Conservation (phyloP, 2,329 filamentous ascomycete genomes). For the Phyllosticta ampelicida region DNA sequence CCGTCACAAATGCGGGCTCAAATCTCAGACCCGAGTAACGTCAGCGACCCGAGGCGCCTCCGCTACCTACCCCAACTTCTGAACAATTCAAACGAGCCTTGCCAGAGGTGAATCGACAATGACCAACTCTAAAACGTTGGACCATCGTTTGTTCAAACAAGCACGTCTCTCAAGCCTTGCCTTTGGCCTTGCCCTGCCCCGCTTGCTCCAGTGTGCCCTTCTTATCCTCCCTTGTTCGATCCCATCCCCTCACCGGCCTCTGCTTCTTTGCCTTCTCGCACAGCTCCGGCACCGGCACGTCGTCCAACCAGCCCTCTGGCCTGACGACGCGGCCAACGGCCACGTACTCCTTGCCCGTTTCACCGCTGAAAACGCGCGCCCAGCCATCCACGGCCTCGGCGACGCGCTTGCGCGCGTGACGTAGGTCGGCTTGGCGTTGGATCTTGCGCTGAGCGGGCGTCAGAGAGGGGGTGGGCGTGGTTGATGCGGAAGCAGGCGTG, state of each 20-base stretch:
- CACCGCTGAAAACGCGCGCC: slow-evolving; percentile 63
- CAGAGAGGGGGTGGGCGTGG: not conserved
- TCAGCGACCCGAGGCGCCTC: not conserved
- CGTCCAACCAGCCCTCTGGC: slow-evolving; percentile 51
- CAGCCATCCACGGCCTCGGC: slow-evolving; percentile 63
- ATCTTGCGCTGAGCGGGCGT: slow-evolving; percentile 33
- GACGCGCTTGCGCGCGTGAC: slow-evolving; percentile 54
- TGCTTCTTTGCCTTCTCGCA: slow-evolving; percentile 61
- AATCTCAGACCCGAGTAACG: not conserved
- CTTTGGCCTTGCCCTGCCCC: not conserved
- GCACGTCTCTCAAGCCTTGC: not conserved
- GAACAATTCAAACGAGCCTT: not conserved
- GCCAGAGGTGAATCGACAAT: not conserved
- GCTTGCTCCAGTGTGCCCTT: slow-evolving; percentile 20
- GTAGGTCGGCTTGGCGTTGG: slow-evolving; percentile 51
- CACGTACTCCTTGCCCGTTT: slow-evolving; percentile 67
- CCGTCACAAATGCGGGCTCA: not conserved
- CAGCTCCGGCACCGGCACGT: slow-evolving; percentile 47
- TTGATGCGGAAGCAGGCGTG: not conserved
- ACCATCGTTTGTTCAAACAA: no score
- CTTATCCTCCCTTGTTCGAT: slow-evolving; percentile 25
- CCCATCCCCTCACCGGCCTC: slow-evolving; percentile 43
- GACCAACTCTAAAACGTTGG: not conserved
- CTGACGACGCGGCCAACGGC: slow-evolving; percentile 63
- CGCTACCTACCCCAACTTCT: not conserved